Evolutionary conservation across 805 yeast genomes (phyloP).

Genomic region (Cyberlindnera petersonii): DNA sequence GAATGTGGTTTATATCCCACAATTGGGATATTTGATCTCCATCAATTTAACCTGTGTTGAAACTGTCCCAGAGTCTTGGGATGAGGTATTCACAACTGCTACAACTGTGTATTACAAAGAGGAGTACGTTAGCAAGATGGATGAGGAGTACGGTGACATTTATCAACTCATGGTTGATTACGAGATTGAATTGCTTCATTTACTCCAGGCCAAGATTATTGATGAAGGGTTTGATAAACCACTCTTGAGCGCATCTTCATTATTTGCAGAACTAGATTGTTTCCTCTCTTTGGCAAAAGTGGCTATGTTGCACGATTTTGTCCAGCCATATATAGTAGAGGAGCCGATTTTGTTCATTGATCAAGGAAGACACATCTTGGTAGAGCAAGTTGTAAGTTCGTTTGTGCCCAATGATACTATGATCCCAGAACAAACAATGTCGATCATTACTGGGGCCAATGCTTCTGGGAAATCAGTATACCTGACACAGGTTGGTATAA

Average conservation of each 20-base stretch:
- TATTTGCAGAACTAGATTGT: constrained; percentile 37
- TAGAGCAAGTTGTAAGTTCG: constrained; percentile 35
- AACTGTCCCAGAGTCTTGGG: constrained; percentile 27
- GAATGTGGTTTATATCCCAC: constrained; percentile 42
- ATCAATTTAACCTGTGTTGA: constrained; percentile 14
- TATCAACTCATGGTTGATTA: constrained; percentile 37
- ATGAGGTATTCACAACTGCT: constrained; percentile 35
- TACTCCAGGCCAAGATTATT: constrained; percentile 28
- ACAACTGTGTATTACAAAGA: constrained; percentile 37
- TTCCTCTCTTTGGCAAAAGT: constrained; percentile 33
- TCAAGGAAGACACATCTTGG: constrained; percentile 45
- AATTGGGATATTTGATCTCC: constrained; percentile 39
- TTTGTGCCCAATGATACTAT: constrained; percentile 42
- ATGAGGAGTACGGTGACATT: constrained; percentile 39
- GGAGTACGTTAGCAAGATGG: constrained; percentile 29
- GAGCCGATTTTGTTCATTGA: constrained; percentile 30
- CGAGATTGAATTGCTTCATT: constrained; percentile 38
- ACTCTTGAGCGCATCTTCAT: constrained; percentile 22
- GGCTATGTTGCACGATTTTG: constrained; percentile 27
- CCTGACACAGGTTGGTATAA: constrained; percentile 44
- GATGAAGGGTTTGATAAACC: constrained; percentile 1
- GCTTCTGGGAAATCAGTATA: constrained; percentile 52
- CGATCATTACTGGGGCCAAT: constrained; percentile 48
- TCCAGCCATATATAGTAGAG: constrained; percentile 32
- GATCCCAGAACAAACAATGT: constrained; percentile 25